Evolutionary conservation across 257 asterid genomes (phyloP), one percentile per base, ranked within the genome.

Genomic region (Vinca minor): DNA sequence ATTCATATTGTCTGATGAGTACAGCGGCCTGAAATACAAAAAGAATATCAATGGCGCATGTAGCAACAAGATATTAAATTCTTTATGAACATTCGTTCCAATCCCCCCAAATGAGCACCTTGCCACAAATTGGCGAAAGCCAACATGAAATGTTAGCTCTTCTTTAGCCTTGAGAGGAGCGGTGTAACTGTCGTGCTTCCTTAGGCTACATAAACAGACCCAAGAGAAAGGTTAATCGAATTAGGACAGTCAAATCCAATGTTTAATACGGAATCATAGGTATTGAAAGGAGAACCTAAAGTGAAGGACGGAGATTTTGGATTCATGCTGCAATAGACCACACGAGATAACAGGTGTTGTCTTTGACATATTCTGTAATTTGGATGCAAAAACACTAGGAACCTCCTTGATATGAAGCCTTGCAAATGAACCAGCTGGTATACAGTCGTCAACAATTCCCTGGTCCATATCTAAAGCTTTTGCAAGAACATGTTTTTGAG

Each of bases 101-200:
- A n/a, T n/a, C n/a, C n/a, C 26, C 20, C 29, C 52, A 39, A 36
- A 58, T 59, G 44, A 34, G 36, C 47, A 83, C 98, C 95, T 84
- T 2, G 96, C 64, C 32, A 87, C 69, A 76, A 85, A 82, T 70
- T 92, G 96, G 64, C 96, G 99, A 71, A 89, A 93, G 61, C 99
- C 99, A 63, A 87, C 90, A 80, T 93, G 96, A 78, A 93, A 93
- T 9, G 82, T 48, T 64, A 93, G 84, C 68, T 93, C 99, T 75
- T 89, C 99, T 81, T 93, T 93, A 21, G 97, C 86, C 76, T 89
- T 93, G 64, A 93, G 81, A 62, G 99, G 99, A 70, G 91, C 89
- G 53, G 73, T 71, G 64, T 87, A 93, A 4, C 85, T 67, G 52
- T 89, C 97, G 18, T 85, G 94, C 85, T 89, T 89, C 87, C 70